Evolutionary conservation across 805 yeast genomes (phyloP).

Genomic region (Cyberlindnera nakhonratchasimensis): DNA sequence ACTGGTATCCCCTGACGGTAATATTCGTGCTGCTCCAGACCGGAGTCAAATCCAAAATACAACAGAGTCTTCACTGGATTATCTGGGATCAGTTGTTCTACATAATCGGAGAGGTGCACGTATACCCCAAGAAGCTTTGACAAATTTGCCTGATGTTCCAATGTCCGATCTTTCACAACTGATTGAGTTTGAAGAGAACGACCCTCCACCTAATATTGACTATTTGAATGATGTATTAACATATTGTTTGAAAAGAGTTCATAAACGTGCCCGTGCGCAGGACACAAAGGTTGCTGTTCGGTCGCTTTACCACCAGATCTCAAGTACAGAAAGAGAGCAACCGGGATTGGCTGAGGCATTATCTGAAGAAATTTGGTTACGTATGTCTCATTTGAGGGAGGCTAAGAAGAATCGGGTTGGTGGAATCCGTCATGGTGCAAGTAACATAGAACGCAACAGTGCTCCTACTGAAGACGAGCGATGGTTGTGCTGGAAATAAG

Average conservation of each 20-base stretch:
- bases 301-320: conserved; percentile 38
- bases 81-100: conserved; percentile 6
- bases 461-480: too few species aligned
- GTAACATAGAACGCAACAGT: too few species aligned
- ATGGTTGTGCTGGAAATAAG: too few species aligned
- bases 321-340: conserved; percentile 44
- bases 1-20: conserved; percentile 3
- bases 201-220: conserved; percentile 25
- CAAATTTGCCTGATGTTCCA: neutral
- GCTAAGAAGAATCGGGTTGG: neutral
- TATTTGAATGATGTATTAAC: conserved; percentile 40
- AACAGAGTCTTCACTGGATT: neutral
- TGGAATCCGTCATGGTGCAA: too few species aligned
- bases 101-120: neutral
- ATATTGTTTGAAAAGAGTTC: conserved; percentile 45
- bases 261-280: conserved; percentile 48
- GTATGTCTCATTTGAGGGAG: conserved; percentile 28
- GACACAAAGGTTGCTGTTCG: conserved; percentile 46
- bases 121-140: too few species aligned
- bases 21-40: neutral
- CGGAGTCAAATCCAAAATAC: neutral
- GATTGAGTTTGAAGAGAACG: neutral
- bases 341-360: conserved; percentile 69
- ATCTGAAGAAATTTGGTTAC: conserved; percentile 54
- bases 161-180: neutral